Conservation (phyloP, 2,329 filamentous ascomycete species). For the Westerdykella aurantiaca region DNA sequence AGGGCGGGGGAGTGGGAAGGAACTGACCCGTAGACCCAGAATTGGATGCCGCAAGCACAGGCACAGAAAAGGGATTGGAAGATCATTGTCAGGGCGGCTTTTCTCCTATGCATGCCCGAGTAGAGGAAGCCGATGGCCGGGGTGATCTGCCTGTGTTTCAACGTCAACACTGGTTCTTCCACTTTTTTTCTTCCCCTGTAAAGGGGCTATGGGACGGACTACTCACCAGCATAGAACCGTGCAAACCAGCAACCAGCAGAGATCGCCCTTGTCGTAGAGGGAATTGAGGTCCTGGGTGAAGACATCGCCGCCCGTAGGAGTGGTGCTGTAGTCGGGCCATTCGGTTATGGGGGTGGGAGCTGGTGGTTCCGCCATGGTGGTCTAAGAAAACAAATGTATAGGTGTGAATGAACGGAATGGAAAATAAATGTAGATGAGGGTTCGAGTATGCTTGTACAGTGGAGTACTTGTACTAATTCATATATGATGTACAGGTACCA, state of each 20-base stretch:
- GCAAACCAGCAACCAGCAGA: slow-evolving; percentile 40
- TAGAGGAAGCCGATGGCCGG: slow-evolving; percentile 33
- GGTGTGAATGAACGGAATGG: too few species aligned
- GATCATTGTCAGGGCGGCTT: slow-evolving; percentile 41
- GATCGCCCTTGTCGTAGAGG: slow-evolving; percentile 44
- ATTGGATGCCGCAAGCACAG: slow-evolving; percentile 37
- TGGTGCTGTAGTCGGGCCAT: slow-evolving; percentile 41
- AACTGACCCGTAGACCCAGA: slow-evolving; percentile 39
- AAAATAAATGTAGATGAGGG: too few species aligned
- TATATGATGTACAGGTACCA: too few species aligned
- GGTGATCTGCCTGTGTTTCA: slow-evolving; percentile 24
- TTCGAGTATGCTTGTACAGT: too few species aligned
- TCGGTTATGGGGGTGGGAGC: slow-evolving; percentile 32
- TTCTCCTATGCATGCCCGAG: slow-evolving; percentile 29
- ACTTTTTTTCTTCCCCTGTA: too few species aligned
- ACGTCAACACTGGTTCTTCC: slow-evolving; percentile 2
- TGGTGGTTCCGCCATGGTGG: slow-evolving; percentile 18
- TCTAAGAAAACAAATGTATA: not conserved
- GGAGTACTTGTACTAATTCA: too few species aligned
- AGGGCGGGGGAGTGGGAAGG: not conserved
- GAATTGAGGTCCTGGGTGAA: slow-evolving; percentile 43
- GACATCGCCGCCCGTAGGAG: slow-evolving; percentile 42
- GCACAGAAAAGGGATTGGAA: slow-evolving; percentile 43
- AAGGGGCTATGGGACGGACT: not conserved
- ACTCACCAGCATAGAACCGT: slow-evolving; percentile 27